A percentile compares a stretch with the other conserved stretches of the same genome.
phyloP scores from a whole-genome alignment of 768 basidiomycete species.

The Suillus variegatus region DNA sequence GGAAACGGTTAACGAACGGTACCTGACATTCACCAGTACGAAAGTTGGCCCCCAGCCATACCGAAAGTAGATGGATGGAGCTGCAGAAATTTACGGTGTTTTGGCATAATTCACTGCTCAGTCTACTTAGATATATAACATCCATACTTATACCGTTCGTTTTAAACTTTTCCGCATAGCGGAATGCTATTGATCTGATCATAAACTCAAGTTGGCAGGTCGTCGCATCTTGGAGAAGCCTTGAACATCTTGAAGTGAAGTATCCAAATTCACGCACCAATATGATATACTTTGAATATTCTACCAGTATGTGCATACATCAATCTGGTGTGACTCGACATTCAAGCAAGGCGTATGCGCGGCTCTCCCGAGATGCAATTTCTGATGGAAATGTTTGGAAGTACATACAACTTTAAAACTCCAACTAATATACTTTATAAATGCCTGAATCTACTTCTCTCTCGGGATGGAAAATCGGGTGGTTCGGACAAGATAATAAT shows the following conservation, averaged over 20 bases:
- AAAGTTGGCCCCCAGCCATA: not conserved
- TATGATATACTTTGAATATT: no score
- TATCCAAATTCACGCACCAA: not conserved
- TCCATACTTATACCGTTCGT: conserved; percentile 17
- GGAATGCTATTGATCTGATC: not conserved
- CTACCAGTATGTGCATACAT: no score
- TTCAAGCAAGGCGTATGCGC: no score
- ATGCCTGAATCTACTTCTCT: no score
- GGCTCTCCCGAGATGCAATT: no score
- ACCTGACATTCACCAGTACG: conserved; percentile 22
- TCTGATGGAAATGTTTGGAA: no score
- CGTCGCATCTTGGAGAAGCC: not conserved
- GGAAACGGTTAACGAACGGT: conserved; percentile 50
- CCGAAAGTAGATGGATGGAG: conserved; percentile 8
- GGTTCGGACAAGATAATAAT: no score
- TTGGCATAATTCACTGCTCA: conserved; percentile 25
- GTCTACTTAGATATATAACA: conserved; percentile 13
- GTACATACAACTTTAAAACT: no score
- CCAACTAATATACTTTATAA: no score
- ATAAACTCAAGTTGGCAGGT: conserved; percentile 30
- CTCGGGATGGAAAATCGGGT: no score
- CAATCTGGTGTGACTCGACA: no score
- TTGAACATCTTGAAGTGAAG: not conserved
- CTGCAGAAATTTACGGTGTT: conserved; percentile 2
- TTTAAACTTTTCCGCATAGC: conserved; percentile 2